These are phyloP conservation scores for Colletotrichum sp. DNA, from an alignment of 2,329 filamentous ascomycete genomes.

Conservation along the genomic window DNA sequence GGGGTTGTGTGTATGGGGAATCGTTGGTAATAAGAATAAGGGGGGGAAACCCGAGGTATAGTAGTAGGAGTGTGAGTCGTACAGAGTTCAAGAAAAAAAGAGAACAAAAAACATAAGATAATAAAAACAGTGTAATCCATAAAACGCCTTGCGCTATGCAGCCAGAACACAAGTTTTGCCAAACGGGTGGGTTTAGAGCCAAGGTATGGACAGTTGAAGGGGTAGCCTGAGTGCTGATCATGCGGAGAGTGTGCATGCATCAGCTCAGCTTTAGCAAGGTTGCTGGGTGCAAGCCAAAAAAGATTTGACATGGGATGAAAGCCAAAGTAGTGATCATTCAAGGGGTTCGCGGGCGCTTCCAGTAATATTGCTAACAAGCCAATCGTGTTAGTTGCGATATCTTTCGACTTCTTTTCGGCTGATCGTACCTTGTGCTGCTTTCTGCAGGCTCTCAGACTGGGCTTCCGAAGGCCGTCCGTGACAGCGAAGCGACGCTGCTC, in stretches of 20 bases:
- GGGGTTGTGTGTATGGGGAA: conserved; percentile 10
- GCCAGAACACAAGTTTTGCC: conserved; percentile 9
- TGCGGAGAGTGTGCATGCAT: background rate
- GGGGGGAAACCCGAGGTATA: conserved; percentile 12
- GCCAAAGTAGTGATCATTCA: conserved; percentile 32
- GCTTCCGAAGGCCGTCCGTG: conserved; percentile 85
- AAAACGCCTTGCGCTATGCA: conserved; percentile 25
- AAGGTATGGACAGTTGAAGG: conserved; percentile 15
- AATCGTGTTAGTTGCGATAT: conserved; percentile 21
- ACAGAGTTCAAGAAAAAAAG: background rate
- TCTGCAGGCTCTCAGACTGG: conserved; percentile 84
- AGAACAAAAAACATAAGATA: background rate
- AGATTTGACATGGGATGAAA: background rate
- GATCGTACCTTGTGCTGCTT: conserved; percentile 93
- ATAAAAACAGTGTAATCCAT: background rate
- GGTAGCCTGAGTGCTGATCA: background rate
- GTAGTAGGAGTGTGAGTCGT: conserved; percentile 8
- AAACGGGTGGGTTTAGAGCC: conserved; percentile 1
- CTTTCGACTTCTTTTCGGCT: background rate
- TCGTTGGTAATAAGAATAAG: conserved; percentile 13
- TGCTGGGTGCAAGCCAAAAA: background rate
- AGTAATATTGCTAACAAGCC: conserved; percentile 67
- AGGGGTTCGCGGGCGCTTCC: conserved; percentile 68
- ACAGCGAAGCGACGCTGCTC: conserved; percentile 80
- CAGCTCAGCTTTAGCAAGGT: conserved; percentile 5